A percentile compares a stretch with the other conserved stretches of the same genome.
phyloP scores from a whole-genome alignment of 2,329 filamentous ascomycete genomes.

The Calycina marina region DNA sequence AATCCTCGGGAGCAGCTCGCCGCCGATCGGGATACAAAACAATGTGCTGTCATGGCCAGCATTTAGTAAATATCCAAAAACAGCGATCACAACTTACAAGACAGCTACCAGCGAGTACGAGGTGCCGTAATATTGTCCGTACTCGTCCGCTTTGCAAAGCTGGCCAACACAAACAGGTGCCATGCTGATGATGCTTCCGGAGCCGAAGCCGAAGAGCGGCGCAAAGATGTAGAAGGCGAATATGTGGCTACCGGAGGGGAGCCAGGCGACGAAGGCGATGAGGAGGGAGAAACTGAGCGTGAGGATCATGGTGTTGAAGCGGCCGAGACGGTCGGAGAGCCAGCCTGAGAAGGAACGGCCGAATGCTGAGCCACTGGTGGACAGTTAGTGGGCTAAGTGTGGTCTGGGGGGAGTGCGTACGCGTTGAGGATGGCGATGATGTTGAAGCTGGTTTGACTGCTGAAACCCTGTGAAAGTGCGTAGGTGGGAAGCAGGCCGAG shows the following conservation, averaged over 20 bases:
- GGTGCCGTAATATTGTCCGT: slow-evolving; percentile 19
- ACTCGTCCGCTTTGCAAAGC: slow-evolving; percentile 18
- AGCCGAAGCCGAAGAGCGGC: slow-evolving; percentile 19
- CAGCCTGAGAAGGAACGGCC: slow-evolving; percentile 15
- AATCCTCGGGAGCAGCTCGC: slow-evolving; percentile 13
- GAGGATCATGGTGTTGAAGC: slow-evolving; percentile 17
- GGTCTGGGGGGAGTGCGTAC: slow-evolving; percentile 8
- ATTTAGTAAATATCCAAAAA: too few relatives aligned
- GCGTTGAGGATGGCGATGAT: slow-evolving; percentile 75
- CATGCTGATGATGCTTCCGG: slow-evolving; percentile 19
- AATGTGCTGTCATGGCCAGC: slow-evolving; percentile 13
- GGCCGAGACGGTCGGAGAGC: slow-evolving; percentile 14
- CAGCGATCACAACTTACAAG: slow-evolving; percentile 13
- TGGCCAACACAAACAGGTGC: slow-evolving; percentile 19
- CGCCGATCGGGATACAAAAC: slow-evolving; percentile 18
- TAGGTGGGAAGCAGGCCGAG: slow-evolving; percentile 73
- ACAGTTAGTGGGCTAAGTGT: not conserved
- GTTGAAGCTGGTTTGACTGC: slow-evolving; percentile 54
- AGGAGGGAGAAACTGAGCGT: slow-evolving; percentile 13
- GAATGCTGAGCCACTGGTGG: slow-evolving; percentile 13
- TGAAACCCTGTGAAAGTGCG: slow-evolving; percentile 51
- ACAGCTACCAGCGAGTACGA: slow-evolving; percentile 18
- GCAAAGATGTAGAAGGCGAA: slow-evolving; percentile 19
- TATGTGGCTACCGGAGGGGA: slow-evolving; percentile 13
- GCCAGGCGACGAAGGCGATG: slow-evolving; percentile 13